Evolutionary conservation across 2,329 filamentous ascomycete species (phyloP), one percentile per base, ranked within the genome.

Genomic region (Aspergillus melleus): DNA sequence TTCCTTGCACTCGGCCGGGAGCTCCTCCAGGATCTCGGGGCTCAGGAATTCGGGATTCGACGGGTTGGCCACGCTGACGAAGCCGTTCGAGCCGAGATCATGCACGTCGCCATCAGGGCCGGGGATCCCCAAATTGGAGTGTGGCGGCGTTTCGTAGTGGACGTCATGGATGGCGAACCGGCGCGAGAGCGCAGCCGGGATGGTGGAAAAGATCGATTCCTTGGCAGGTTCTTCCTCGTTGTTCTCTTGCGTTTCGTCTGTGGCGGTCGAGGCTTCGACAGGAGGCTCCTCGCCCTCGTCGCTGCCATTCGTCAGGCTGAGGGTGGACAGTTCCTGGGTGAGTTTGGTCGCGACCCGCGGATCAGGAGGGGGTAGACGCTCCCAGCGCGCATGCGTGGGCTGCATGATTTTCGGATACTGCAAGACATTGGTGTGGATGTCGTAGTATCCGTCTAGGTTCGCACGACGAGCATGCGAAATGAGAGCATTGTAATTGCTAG

Each of bases 391-490:
- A 67, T 92, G 90, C 2, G 92, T 95, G 2, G 95, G 92, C 75
- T 99, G 95, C 85, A 92, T 96, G 70, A 84, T 90, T 63, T 86
- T 86, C 0, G 95, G 94, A 72, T 90, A 96, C 72, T 95, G 91
- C 84, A 97, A 90, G 60, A 85, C 78, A 74, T 99, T 99, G 56
- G 95, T 98, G 78, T 98, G 93, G 26, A 94, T 88, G 70, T 99
- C 93, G 76, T 98, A 98, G 56, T 94, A 85, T 52, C 95, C 95
- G 24, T 85, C 78, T 9, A 89, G 81, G 66, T 90, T 95, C 49
- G 83, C 79, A 61, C 84, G 85, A 57, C 95, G 90, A 56, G 88
- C 81, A 16, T 84, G 83, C 36, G 87, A 84, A 60, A 98, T 84
- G 19, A 83, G 80, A 20, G 90, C 84, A 76, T 98, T 99, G 81